Evolutionary conservation across 352 stramenopile species (phyloP).

Genomic region (Phytopythium helicoides): DNA sequence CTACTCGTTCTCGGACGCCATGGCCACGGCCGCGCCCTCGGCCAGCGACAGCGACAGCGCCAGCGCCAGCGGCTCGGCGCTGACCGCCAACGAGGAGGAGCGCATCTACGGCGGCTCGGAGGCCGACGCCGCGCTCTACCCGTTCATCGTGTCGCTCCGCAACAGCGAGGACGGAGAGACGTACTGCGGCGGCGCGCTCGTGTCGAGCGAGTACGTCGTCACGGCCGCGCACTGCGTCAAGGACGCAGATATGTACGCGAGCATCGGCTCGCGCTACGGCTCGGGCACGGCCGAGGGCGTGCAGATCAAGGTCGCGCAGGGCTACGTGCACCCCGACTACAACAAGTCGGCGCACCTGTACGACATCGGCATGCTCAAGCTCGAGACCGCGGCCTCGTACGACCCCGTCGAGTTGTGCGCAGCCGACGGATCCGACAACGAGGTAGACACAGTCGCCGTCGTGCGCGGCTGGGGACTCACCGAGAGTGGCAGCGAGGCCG

Average conservation of each 20-base stretch:
- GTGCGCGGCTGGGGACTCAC: conserved; percentile 64
- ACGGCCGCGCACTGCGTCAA: conserved; percentile 73
- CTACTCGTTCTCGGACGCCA: conserved; percentile 31
- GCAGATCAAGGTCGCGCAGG: conserved; percentile 41
- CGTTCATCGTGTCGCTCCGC: conserved; percentile 59
- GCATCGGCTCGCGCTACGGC: conserved; percentile 43
- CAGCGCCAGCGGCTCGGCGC: conserved; percentile 13
- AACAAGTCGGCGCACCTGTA: conserved; percentile 45
- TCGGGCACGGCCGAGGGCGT: conserved; percentile 40
- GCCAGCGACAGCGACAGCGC: conserved; percentile 5
- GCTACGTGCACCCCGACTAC: conserved; percentile 53
- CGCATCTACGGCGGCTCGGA: conserved; percentile 64
- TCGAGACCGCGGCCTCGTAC: conserved; percentile 34
- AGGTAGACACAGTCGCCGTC: conserved; percentile 45
- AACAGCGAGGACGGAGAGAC: conserved; percentile 31
- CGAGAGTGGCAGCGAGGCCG: conserved; percentile 33
- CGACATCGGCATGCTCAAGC: conserved; percentile 58
- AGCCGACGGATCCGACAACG: conserved; percentile 45
- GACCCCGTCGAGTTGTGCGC: conserved; percentile 29
- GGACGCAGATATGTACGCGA: conserved; percentile 39
- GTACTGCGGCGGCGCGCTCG: conserved; percentile 68
- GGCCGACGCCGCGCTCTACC: conserved; percentile 43
- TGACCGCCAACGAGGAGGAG: conserved; percentile 35
- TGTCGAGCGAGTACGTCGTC: conserved; percentile 60
- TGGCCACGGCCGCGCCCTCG: conserved; percentile 9